Percentiles rank a stretch among this genome's conserved stretches.
These are phyloP conservation scores for Eurotiales sp. DNA, from an alignment of 2,329 filamentous ascomycete species.

Conservation along the genomic window DNA sequence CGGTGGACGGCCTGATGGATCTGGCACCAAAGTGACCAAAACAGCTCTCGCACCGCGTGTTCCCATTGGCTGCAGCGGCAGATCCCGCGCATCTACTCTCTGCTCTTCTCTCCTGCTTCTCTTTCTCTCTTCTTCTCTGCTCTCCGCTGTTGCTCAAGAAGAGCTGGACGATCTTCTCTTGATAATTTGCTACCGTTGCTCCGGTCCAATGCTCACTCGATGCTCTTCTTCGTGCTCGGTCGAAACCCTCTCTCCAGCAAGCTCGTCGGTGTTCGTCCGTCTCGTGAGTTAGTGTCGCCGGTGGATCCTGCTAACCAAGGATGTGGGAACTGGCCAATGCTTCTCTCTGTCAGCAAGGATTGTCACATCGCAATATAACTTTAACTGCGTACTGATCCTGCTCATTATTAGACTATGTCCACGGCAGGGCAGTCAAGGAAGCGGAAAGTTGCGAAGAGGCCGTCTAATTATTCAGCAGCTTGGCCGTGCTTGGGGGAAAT, in stretches of 20 bases:
- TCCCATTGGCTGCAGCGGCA: background rate
- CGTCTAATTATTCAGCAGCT: no score
- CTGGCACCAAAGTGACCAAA: background rate
- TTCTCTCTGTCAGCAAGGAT: background rate
- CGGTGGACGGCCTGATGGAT: constrained; percentile 6
- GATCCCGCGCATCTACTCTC: constrained; percentile 4
- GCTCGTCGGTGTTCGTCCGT: background rate
- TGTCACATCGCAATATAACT: background rate
- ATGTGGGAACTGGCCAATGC: background rate
- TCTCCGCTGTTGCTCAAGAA: no score
- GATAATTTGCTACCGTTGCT: no score
- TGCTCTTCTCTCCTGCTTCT: background rate
- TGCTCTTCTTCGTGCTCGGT: no score
- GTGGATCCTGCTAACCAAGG: background rate
- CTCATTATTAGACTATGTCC: no score
- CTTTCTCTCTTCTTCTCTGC: no score
- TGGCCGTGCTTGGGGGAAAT: no score
- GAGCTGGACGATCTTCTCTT: no score
- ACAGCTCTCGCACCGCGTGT: background rate
- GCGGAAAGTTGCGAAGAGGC: no score
- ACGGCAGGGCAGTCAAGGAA: no score
- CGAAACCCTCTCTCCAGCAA: background rate
- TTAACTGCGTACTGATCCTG: no score
- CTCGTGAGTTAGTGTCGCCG: background rate
- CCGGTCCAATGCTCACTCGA: no score